These are phyloP conservation scores for Parietaria judaica DNA, from an alignment of 306 rosid genomes.

Conservation along the genomic window DNA sequence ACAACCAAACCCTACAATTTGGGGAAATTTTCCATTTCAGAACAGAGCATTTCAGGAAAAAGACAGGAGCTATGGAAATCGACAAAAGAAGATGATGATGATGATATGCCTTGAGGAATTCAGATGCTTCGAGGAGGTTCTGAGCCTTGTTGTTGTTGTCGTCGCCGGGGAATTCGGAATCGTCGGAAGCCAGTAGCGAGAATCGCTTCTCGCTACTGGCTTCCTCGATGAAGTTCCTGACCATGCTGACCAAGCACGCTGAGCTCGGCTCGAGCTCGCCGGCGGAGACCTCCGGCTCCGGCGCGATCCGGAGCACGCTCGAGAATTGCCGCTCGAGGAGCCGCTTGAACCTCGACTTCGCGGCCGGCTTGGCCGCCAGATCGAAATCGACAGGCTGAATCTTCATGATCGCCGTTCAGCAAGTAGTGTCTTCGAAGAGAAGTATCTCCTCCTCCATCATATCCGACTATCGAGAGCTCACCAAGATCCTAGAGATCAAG, in stretches of 20 bases:
- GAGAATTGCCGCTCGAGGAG: constrained; percentile 71
- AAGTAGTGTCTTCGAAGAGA: constrained; percentile 3
- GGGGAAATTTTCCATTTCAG: no score
- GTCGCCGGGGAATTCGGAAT: constrained; percentile 50
- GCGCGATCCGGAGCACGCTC: constrained; percentile 38
- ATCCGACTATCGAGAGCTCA: constrained; percentile 14
- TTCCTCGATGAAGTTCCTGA: constrained; percentile 73
- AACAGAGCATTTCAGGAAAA: no score
- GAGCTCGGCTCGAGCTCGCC: constrained; percentile 70
- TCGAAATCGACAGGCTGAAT: constrained; percentile 65
- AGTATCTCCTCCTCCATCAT: constrained; percentile 20
- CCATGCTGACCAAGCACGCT: constrained; percentile 69
- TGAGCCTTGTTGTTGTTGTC: constrained; percentile 23
- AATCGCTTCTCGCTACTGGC: constrained; percentile 47
- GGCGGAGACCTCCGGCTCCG: constrained; percentile 19
- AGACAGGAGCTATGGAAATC: no score
- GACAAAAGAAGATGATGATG: no score
- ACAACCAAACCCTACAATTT: constrained; percentile 45
- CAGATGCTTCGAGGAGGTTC: neutral
- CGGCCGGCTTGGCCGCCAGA: constrained; percentile 38
- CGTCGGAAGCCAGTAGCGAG: constrained; percentile 24
- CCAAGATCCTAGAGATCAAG: neutral
- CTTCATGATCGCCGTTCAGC: constrained; percentile 45
- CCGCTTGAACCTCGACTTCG: constrained; percentile 66
- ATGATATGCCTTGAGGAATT: no score